Base-by-base conservation (phyloP, 352 stramenopile genomes). In the Phytopythium oedochilum region DNA sequence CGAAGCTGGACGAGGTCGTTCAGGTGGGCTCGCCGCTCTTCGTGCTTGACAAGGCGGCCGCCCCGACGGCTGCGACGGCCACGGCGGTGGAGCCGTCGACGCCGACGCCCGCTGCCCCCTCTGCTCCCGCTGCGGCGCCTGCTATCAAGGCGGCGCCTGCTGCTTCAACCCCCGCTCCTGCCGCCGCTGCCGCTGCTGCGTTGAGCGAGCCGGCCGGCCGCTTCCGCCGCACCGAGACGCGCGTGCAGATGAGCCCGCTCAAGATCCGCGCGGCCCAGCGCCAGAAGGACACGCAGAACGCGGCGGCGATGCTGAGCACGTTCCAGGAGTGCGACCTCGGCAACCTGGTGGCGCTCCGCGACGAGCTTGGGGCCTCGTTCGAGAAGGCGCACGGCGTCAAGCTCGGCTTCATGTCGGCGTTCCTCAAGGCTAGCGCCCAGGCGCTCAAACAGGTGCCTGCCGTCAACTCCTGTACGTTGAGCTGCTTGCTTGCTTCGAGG, bases 241-340 rank as follows among this genome's bases (percentile, higher is more conserved):
- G 81, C 51, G 81, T 91, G 55, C 73, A 99, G 85, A 98, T 99
- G 92, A 98, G 88, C 52, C 81, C 89, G 47, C 93, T 99, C 79
- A 96, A 98, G 59, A 63, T 96, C 56, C 94, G 95, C 54, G 93
- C 98, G 44, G 97, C 97, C 14, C 72, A 97, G 55, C 86, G 97
- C 45, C 83, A 99, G 48, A 99, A 99, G 70, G 96, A 98, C 63
- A 96, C 96, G 29, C 97, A 99, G 83, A 99, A 99, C 76, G 96
- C 90, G 23, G 95, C 96, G 23, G 97, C 97, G 29, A 98, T 99
- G 88, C 83, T 99, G 12, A 99, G 96, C 18, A 99, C 97, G 43
- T 99, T 99, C 83, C 97, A 99, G 72, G 97, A 99, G 74, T 96
- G 88, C 55, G 97, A 99, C 68, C 91, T 99, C 78, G 83, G 89